Evolutionary conservation across 2,329 filamentous ascomycete species (phyloP).

Genomic region (Sporothrix inflata): DNA sequence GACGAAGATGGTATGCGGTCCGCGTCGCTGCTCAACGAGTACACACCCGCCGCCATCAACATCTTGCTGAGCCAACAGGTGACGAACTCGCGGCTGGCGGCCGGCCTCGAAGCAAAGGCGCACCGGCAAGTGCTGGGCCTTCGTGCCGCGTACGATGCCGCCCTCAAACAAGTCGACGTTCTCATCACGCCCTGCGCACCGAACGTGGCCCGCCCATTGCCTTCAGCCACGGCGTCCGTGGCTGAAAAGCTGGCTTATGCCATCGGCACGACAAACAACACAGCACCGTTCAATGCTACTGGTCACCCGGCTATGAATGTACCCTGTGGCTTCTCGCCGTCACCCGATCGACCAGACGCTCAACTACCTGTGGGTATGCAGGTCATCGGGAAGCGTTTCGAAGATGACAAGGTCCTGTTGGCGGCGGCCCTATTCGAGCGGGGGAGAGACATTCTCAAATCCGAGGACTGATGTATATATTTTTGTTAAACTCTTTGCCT

Average conservation of each 20-base stretch:
- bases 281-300: slow-evolving; percentile 53
- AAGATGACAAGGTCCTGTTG: slow-evolving; percentile 38
- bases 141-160: slow-evolving; percentile 54
- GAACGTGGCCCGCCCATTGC: slow-evolving; percentile 51
- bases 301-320: slow-evolving; percentile 55
- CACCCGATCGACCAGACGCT: slow-evolving; percentile 32
- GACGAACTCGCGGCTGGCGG: slow-evolving; percentile 35
- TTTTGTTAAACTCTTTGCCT: neutral
- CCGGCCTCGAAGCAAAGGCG: slow-evolving; percentile 48
- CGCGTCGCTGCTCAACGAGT: slow-evolving; percentile 47
- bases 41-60: slow-evolving; percentile 51
- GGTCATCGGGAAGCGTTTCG: slow-evolving; percentile 39
- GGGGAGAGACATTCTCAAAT: slow-evolving; percentile 19
- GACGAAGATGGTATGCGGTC: slow-evolving; percentile 39
- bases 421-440: slow-evolving; percentile 41
- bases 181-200: slow-evolving; percentile 52
- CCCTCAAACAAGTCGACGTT: slow-evolving; percentile 42
- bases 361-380: slow-evolving; percentile 41
- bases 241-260: slow-evolving; percentile 42
- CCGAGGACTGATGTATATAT: neutral
- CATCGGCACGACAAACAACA: slow-evolving; percentile 51
- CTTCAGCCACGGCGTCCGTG: slow-evolving; percentile 47
- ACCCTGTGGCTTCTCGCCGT: slow-evolving; percentile 43
- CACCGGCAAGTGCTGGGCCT: slow-evolving; percentile 51
- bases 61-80: slow-evolving; percentile 46